Evolutionary conservation across 306 rosid species (phyloP).

Genomic region (Canavalia gladiata): DNA sequence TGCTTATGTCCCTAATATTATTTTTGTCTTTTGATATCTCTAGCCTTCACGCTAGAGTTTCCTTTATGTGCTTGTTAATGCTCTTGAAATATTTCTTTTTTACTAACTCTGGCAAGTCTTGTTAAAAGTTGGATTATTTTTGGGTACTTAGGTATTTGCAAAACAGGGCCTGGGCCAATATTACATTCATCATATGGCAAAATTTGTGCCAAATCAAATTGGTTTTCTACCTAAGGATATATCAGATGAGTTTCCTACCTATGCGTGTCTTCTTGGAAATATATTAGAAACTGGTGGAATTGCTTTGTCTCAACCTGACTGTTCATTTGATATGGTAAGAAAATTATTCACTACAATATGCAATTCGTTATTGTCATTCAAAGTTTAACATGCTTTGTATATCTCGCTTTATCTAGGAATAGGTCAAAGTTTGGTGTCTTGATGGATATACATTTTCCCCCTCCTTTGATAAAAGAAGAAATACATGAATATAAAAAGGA

Average conservation of each 20-base stretch:
- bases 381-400: conserved; percentile 36
- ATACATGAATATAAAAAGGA: conserved; percentile 18
- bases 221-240: conserved; percentile 77
- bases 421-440: conserved; percentile 17
- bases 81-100: conserved; percentile 25
- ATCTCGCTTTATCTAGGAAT: conserved; percentile 37
- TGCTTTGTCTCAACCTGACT: conserved; percentile 80
- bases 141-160: conserved; percentile 69
- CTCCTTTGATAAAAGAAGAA: conserved; percentile 15
- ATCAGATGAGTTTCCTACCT: conserved; percentile 79
- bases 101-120: conserved; percentile 22
- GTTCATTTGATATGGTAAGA: conserved; percentile 88
- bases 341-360: conserved; percentile 41
- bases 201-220: conserved; percentile 70
- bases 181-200: conserved; percentile 86
- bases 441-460: conserved; percentile 16
- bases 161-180: conserved; percentile 64
- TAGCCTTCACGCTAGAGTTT: conserved; percentile 15
- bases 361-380: conserved; percentile 23
- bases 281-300: conserved; percentile 80
- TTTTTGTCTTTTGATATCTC: conserved; percentile 21
- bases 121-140: conserved; percentile 39
- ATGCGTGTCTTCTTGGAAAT: conserved; percentile 98
- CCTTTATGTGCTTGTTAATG: conserved; percentile 26
- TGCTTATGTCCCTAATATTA: conserved; percentile 23